phyloP scores from a whole-genome alignment of 768 basidiomycete species.

The Mycena venus region DNA sequence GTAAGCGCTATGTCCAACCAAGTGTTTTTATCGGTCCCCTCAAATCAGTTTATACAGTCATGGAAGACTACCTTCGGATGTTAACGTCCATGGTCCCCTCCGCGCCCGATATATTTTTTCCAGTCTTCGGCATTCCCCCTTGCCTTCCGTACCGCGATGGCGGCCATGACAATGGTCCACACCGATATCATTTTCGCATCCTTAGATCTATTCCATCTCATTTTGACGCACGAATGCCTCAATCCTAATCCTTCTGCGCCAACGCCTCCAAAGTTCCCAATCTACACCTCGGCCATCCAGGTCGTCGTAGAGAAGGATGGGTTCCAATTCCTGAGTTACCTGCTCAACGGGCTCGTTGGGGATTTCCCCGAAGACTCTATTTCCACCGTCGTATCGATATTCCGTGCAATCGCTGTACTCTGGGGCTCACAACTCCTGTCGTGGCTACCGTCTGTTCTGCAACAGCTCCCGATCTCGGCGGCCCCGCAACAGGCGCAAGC shows the following conservation, averaged over 20 bases:
- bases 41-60: conserved; percentile 62
- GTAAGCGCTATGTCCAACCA: conserved; percentile 54
- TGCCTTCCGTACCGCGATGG: conserved; percentile 82
- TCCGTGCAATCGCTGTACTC: conserved; percentile 74
- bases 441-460: conserved; percentile 82
- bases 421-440: conserved; percentile 78
- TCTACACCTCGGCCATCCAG: conserved; percentile 75
- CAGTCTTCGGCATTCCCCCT: conserved; percentile 82
- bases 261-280: conserved; percentile 69
- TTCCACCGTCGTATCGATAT: conserved; percentile 80
- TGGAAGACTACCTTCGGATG: conserved; percentile 95
- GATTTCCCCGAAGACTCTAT: conserved; percentile 92
- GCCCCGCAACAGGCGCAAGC: conserved; percentile 76
- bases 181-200: conserved; percentile 86
- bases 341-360: conserved; percentile 84
- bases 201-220: conserved; percentile 82
- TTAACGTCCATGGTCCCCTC: conserved; percentile 75
- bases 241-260: conserved; percentile 53
- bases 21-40: background rate
- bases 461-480: conserved; percentile 72
- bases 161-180: conserved; percentile 86
- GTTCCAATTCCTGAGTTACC: conserved; percentile 72
- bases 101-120: conserved; percentile 84
- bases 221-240: conserved; percentile 84
- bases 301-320: conserved; percentile 79